Conservation (phyloP, 805 yeast species). For the Saccharomyces paradoxus region DNA sequence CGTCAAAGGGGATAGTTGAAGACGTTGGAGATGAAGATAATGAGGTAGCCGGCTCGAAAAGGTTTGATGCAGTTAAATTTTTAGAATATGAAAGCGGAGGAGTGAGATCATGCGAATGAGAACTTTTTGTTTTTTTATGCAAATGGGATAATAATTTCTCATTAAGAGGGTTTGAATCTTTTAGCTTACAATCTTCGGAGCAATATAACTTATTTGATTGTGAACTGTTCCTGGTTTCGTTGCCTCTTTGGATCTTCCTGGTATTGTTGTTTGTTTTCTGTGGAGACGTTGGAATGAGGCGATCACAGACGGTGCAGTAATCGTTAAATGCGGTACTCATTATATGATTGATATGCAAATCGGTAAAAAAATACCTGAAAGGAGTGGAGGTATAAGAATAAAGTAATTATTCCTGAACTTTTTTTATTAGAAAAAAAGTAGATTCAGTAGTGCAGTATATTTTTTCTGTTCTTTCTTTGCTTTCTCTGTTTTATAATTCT, state of each 20-base stretch:
- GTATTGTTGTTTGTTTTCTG: neutral
- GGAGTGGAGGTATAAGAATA: neutral
- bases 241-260: neutral
- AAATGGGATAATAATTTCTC: neutral
- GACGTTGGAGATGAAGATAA: neutral
- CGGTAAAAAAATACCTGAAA: neutral
- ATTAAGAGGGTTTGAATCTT: conserved; percentile 5
- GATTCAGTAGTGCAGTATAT: neutral
- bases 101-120: neutral
- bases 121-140: neutral
- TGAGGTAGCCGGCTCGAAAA: neutral
- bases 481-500: neutral
- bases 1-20: neutral
- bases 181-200: conserved; percentile 18
- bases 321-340: conserved; percentile 37
- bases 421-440: neutral
- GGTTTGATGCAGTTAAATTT: neutral
- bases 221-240: neutral
- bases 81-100: neutral
- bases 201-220: conserved; percentile 19
- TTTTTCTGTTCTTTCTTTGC: neutral
- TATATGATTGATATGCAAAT: neutral
- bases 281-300: conserved; percentile 13
- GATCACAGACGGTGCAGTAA: conserved; percentile 51
- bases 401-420: neutral